phyloP scores from a whole-genome alignment of 495 filamentous ascomycete genomes.

The Daldinia vernicosa region DNA sequence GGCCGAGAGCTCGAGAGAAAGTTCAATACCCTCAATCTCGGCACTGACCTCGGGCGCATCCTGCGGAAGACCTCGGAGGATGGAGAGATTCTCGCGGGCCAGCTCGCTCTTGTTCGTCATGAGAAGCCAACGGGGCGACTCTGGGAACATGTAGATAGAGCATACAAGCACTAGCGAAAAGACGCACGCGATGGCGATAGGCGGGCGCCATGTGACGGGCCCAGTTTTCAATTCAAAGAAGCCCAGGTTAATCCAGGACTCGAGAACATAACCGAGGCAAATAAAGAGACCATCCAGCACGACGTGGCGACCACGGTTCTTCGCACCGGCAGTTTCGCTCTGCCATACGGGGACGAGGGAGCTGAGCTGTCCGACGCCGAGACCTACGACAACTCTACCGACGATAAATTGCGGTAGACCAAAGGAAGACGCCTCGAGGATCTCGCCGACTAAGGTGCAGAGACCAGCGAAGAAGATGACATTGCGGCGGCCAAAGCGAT shows the following conservation, averaged over 20 bases:
- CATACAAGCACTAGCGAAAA: constrained; percentile 36
- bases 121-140: constrained; percentile 60
- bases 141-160: constrained; percentile 55
- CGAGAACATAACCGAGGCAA: constrained; percentile 53
- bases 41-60: constrained; percentile 41
- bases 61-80: constrained; percentile 41
- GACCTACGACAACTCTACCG: constrained; percentile 58
- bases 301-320: constrained; percentile 57
- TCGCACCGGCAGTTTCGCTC: constrained; percentile 55
- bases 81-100: constrained; percentile 49
- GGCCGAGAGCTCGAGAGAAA: constrained; percentile 48
- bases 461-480: constrained; percentile 55
- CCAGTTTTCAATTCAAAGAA: constrained; percentile 45
- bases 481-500: constrained; percentile 59
- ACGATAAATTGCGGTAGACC: constrained; percentile 60
- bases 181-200: constrained; percentile 36
- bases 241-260: constrained; percentile 56
- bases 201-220: constrained; percentile 39
- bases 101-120: constrained; percentile 56
- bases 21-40: constrained; percentile 49
- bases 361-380: constrained; percentile 61
- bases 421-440: constrained; percentile 45
- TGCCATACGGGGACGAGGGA: constrained; percentile 65
- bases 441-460: constrained; percentile 43
- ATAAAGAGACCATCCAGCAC: constrained; percentile 60